These are phyloP conservation scores for Globisporangium splendens DNA, from an alignment of 352 stramenopile genomes.

Conservation along the genomic window DNA sequence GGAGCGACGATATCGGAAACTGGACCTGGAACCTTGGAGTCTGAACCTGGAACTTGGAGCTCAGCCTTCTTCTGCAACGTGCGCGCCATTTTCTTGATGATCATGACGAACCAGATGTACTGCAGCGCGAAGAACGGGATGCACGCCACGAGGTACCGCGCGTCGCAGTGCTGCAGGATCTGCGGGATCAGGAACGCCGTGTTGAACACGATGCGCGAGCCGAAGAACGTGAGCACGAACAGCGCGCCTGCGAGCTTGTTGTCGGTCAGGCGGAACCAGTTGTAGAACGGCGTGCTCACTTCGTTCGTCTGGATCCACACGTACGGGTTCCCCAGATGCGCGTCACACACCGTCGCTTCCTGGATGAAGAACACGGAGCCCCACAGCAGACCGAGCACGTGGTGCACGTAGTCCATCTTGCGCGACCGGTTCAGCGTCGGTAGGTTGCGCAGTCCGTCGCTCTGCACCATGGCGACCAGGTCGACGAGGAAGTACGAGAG, in stretches of 20 bases:
- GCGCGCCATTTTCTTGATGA: conserved; percentile 46
- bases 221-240: conserved; percentile 63
- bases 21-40: neutral
- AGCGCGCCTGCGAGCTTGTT: conserved; percentile 45
- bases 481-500: conserved; percentile 73
- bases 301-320: conserved; percentile 85
- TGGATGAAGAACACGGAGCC: conserved; percentile 56
- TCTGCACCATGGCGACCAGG: conserved; percentile 52
- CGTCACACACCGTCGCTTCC: conserved; percentile 47
- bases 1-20: neutral
- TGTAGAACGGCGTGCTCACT: conserved; percentile 79
- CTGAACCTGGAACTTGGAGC: neutral
- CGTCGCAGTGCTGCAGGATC: conserved; percentile 37
- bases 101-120: conserved; percentile 78
- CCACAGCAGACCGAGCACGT: conserved; percentile 65
- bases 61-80: neutral
- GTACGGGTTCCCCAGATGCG: conserved; percentile 61
- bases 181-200: conserved; percentile 57
- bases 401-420: conserved; percentile 71
- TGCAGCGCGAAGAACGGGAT: conserved; percentile 70
- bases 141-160: conserved; percentile 47
- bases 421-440: conserved; percentile 36
- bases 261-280: conserved; percentile 73
- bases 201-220: conserved; percentile 70
- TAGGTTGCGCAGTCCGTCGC: conserved; percentile 39